A percentile compares a stretch with the other conserved stretches of the same genome.
Conservation (phyloP, 2,329 filamentous ascomycete species). For the Aspergillus thermomutatus region DNA sequence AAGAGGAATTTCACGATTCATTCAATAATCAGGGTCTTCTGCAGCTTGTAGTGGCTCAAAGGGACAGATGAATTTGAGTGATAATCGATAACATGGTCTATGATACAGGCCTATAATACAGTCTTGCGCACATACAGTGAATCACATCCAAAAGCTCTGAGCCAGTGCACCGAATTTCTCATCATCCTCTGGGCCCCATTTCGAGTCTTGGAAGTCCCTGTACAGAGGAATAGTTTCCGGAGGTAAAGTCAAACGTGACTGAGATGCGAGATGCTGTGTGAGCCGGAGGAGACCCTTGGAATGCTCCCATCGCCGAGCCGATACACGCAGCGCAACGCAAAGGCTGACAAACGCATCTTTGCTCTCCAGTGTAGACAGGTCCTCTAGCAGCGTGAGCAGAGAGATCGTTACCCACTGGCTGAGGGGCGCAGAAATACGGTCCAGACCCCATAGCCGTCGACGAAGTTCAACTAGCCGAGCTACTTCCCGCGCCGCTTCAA, state of each 20-base stretch:
- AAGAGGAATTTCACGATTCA: too few species aligned
- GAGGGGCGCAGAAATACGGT: constrained; percentile 20
- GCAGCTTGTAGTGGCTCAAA: neutral
- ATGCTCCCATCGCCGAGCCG: constrained; percentile 16
- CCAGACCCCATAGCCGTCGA: constrained; percentile 22
- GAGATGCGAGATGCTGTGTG: constrained; percentile 17
- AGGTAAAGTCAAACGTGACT: constrained; percentile 12
- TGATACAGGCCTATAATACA: neutral
- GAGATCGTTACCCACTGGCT: constrained; percentile 24
- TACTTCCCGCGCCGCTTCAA: constrained; percentile 18
- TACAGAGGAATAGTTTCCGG: constrained; percentile 13
- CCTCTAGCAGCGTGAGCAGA: constrained; percentile 19
- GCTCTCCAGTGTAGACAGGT: constrained; percentile 10
- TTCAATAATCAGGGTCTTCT: too few species aligned
- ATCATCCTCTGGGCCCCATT: constrained; percentile 14
- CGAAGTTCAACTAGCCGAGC: constrained; percentile 15
- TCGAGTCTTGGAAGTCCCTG: constrained; percentile 13
- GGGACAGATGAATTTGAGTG: neutral
- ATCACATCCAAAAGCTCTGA: constrained; percentile 11
- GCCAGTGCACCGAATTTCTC: constrained; percentile 18
- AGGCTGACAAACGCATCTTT: constrained; percentile 16
- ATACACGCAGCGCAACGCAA: constrained; percentile 9
- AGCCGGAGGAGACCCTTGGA: constrained; percentile 20
- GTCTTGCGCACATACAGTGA: neutral
- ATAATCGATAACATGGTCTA: neutral